Conservation (phyloP, 2,329 filamentous ascomycete genomes). For the Cadophora malorum region DNA sequence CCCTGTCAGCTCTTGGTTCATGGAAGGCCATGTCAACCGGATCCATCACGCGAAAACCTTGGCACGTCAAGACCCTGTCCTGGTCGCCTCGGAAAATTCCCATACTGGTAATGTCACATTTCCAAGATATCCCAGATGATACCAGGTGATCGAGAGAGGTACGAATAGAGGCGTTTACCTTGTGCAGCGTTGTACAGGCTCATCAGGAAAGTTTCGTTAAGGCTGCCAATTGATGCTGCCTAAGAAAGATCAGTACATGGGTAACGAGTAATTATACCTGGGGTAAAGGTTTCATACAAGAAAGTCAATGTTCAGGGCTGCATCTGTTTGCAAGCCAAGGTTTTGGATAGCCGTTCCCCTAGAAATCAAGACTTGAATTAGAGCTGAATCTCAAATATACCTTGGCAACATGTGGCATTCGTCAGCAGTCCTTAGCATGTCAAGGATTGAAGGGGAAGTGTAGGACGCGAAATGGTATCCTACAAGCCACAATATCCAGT, state of each 20-base stretch:
- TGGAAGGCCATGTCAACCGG: not conserved
- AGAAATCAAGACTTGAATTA: not conserved
- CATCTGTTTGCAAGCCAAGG: conserved; percentile 64
- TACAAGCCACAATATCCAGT: conserved; percentile 77
- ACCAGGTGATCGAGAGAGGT: not conserved
- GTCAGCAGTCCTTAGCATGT: not conserved
- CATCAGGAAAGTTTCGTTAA: conserved; percentile 71
- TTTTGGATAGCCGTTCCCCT: conserved; percentile 64
- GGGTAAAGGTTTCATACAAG: conserved; percentile 56
- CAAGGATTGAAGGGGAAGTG: not conserved
- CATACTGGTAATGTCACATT: not conserved
- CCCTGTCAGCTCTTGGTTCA: conserved; percentile 24
- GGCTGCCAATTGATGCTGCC: conserved; percentile 81
- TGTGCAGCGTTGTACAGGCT: conserved; percentile 63
- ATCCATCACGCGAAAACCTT: not conserved
- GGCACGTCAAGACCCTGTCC: conserved; percentile 3
- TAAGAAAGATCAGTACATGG: conserved; percentile 44
- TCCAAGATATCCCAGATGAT: not conserved
- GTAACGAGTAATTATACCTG: conserved; percentile 8
- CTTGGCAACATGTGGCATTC: not conserved
- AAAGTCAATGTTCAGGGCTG: conserved; percentile 72
- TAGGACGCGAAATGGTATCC: not conserved
- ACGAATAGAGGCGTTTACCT: conserved; percentile 48
- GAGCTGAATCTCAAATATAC: conserved; percentile 1
- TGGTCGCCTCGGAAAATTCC: conserved; percentile 3